Evolutionary conservation across 164 flowering plant species (phyloP).

Genomic region (Berberis vulgaris): DNA sequence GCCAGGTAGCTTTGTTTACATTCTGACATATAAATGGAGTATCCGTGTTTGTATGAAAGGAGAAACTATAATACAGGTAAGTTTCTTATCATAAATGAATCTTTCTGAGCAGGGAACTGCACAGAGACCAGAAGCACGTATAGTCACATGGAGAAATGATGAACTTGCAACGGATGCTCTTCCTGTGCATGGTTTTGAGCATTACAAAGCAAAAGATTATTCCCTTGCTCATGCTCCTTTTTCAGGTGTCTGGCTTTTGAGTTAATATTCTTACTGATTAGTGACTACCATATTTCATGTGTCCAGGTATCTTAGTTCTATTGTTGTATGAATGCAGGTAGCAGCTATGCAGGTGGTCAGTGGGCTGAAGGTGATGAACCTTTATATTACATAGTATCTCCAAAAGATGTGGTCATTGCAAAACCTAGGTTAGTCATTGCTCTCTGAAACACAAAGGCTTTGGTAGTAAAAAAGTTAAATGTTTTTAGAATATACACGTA

Average conservation of each 20-base stretch:
- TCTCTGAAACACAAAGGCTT: neutral
- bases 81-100: neutral
- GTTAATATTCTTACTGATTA: neutral
- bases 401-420: slow-evolving; percentile 95
- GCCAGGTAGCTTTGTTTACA: slow-evolving; percentile 50
- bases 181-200: slow-evolving; percentile 97
- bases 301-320: neutral
- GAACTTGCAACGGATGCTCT: slow-evolving; percentile 96
- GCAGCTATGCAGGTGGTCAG: slow-evolving; percentile 96
- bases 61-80: no score
- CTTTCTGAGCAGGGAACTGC: slow-evolving; percentile 66
- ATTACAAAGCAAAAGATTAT: slow-evolving; percentile 96
- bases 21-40: neutral
- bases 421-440: slow-evolving; percentile 67
- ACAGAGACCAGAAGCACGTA: slow-evolving; percentile 92
- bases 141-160: slow-evolving; percentile 93
- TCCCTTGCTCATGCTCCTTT: slow-evolving; percentile 93
- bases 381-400: slow-evolving; percentile 88
- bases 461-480: neutral
- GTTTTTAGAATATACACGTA: no score
- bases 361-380: slow-evolving; percentile 99
- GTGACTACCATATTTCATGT: neutral
- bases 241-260: slow-evolving; percentile 40
- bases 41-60: no score
- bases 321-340: slow-evolving; percentile 47